These are phyloP conservation scores for Domatiomyces catenatus DNA, from an alignment of 2,329 filamentous ascomycete genomes.

Conservation along the genomic window DNA sequence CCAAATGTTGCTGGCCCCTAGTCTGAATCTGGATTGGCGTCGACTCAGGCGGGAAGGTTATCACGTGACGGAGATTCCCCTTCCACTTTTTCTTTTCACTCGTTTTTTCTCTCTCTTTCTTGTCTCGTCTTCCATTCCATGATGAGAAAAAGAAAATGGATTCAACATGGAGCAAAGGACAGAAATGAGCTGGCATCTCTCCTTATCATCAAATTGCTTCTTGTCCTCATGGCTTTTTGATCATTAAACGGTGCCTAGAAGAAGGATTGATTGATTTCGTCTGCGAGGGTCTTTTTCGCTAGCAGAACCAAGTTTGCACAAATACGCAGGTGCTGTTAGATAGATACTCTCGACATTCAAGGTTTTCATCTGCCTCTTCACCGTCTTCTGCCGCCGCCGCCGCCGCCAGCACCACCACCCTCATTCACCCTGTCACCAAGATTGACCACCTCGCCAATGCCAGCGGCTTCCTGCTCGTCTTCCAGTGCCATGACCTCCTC, in stretches of 20 bases:
- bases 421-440: constrained; percentile 54
- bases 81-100: not conserved
- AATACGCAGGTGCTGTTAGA: constrained; percentile 83
- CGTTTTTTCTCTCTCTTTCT: not conserved
- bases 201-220: constrained; percentile 82
- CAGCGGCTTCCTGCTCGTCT: constrained; percentile 88
- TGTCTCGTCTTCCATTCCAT: not conserved
- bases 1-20: not conserved
- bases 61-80: not conserved
- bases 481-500: constrained; percentile 86
- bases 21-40: not conserved
- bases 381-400: not conserved
- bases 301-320: constrained; percentile 65
- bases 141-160: not conserved
- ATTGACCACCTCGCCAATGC: constrained; percentile 87
- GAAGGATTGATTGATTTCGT: constrained; percentile 38
- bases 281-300: constrained; percentile 83
- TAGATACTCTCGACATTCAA: constrained; percentile 71
- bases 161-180: not conserved
- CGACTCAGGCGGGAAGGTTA: not conserved
- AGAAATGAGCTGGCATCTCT: constrained; percentile 28
- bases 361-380: not conserved
- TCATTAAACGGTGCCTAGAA: constrained; percentile 92
- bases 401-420: constrained; percentile 21
- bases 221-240: constrained; percentile 62